Percentiles rank a stretch among this genome's conserved stretches.
Conservation (phyloP, 805 yeast species). For the Wickerhamiella lipophila region DNA sequence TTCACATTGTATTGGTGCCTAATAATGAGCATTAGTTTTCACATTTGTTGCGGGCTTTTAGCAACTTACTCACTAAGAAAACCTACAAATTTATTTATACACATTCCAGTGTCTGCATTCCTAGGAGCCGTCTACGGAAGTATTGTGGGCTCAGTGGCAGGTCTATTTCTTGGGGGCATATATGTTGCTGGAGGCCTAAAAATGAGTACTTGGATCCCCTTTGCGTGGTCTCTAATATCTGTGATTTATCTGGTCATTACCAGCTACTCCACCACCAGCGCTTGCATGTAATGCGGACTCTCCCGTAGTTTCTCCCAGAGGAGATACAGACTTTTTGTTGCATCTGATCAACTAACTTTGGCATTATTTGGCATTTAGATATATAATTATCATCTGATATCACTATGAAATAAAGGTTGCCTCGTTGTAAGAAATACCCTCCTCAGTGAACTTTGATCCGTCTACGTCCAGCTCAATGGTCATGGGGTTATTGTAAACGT, state of each 20-base stretch:
- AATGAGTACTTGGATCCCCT: conserved; percentile 94
- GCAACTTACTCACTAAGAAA: conserved; percentile 42
- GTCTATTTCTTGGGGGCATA: conserved; percentile 59
- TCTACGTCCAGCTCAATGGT: conserved; percentile 34
- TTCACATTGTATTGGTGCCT: conserved; percentile 77
- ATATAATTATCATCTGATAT: not conserved
- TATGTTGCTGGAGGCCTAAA: conserved; percentile 69
- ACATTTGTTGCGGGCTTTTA: conserved; percentile 48
- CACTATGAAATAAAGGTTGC: conserved; percentile 56
- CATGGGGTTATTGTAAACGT: conserved; percentile 69
- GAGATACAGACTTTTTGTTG: not conserved
- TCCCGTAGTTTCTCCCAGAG: not conserved
- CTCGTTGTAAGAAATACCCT: conserved; percentile 61
- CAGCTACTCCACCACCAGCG: conserved; percentile 32
- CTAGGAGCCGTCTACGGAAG: conserved; percentile 36
- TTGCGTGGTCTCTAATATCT: conserved; percentile 62
- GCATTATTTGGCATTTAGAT: not conserved
- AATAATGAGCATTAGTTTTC: conserved; percentile 51
- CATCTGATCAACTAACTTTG: not conserved
- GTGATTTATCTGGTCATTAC: conserved; percentile 54
- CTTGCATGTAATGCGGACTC: conserved; percentile 3
- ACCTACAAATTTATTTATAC: conserved; percentile 4
- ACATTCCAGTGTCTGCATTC: conserved; percentile 32
- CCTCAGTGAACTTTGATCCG: conserved; percentile 35
- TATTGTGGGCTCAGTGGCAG: conserved; percentile 62